These are phyloP conservation scores for Ligustrum vulgare DNA, from an alignment of 257 asterid genomes.

Conservation along the genomic window DNA sequence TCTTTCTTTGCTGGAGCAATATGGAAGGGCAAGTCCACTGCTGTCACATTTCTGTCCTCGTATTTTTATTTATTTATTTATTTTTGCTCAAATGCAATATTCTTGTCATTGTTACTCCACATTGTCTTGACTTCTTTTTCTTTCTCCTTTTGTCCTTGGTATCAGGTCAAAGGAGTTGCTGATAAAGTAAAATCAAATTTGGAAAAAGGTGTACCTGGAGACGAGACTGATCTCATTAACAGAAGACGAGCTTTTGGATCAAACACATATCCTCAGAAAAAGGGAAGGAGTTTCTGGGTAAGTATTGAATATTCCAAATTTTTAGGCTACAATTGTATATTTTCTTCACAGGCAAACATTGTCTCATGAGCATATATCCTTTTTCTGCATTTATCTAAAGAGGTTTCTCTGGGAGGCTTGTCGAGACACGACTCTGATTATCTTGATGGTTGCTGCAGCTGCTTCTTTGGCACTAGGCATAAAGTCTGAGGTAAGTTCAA, in stretches of 20 bases:
- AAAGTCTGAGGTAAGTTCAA: conserved; percentile 73
- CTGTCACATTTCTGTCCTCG: conserved; percentile 11
- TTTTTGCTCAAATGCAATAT: not conserved
- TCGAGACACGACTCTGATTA: conserved; percentile 83
- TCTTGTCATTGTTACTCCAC: not conserved
- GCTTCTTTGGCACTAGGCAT: conserved; percentile 95
- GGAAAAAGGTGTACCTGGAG: conserved; percentile 78
- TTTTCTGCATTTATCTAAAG: conserved; percentile 35
- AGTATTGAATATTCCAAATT: conserved; percentile 14
- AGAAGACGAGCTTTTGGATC: conserved; percentile 80
- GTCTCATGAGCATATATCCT: conserved; percentile 10
- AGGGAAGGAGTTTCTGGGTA: conserved; percentile 92
- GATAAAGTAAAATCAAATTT: conserved; percentile 60
- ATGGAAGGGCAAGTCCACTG: conserved; percentile 80
- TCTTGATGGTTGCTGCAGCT: conserved; percentile 99
- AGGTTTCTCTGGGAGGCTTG: conserved; percentile 95
- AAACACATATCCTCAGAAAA: conserved; percentile 93
- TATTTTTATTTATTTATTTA: not conserved
- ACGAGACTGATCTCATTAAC: conserved; percentile 57
- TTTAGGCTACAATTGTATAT: conserved; percentile 5
- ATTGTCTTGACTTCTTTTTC: conserved; percentile 5
- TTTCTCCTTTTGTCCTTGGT: conserved; percentile 12
- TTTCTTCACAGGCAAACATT: not conserved
- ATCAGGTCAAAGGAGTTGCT: conserved; percentile 68
- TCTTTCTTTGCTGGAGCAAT: conserved; percentile 56